These are phyloP conservation scores for Hygrocybe coccinea DNA, from an alignment of 768 basidiomycete genomes.

Conservation along the genomic window DNA sequence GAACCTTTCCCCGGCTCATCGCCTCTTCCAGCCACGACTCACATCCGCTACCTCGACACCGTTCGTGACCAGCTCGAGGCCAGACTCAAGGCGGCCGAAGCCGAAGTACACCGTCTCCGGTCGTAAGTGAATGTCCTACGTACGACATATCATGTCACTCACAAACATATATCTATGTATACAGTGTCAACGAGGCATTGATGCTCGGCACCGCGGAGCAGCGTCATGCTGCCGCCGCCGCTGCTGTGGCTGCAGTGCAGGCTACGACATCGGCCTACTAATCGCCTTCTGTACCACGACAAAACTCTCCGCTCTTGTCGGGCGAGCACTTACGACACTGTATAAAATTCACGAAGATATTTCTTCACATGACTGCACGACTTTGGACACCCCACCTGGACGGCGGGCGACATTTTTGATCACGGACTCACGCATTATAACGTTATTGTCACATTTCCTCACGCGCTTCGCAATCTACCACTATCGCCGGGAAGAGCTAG, in stretches of 20 bases:
- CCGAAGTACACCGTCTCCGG: slow-evolving; percentile 68
- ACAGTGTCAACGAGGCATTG: slow-evolving; percentile 83
- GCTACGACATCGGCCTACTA: slow-evolving; percentile 44
- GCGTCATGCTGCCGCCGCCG: slow-evolving; percentile 49
- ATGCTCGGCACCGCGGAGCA: slow-evolving; percentile 83
- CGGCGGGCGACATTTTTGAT: slow-evolving; percentile 14
- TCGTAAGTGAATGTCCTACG: neutral
- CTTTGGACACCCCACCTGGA: slow-evolving; percentile 23
- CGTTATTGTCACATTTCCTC: slow-evolving; percentile 46
- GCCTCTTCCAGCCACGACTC: slow-evolving; percentile 57
- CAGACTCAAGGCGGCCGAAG: slow-evolving; percentile 71
- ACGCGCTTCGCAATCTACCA: slow-evolving; percentile 21
- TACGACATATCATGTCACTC: neutral
- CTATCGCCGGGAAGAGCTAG: slow-evolving; percentile 28
- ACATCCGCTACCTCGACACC: slow-evolving; percentile 84
- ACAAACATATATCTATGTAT: slow-evolving; percentile 22
- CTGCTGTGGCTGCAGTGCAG: slow-evolving; percentile 49
- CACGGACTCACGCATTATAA: slow-evolving; percentile 42
- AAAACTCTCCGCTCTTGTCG: slow-evolving; percentile 19
- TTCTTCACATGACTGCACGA: slow-evolving; percentile 38
- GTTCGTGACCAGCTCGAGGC: slow-evolving; percentile 70
- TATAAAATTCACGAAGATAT: slow-evolving; percentile 25
- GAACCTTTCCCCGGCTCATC: slow-evolving; percentile 13
- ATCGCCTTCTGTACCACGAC: slow-evolving; percentile 21
- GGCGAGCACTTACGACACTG: slow-evolving; percentile 18